phyloP scores from a whole-genome alignment of 1,284 basidiomycete species.

The Gymnopus androsaceus region DNA sequence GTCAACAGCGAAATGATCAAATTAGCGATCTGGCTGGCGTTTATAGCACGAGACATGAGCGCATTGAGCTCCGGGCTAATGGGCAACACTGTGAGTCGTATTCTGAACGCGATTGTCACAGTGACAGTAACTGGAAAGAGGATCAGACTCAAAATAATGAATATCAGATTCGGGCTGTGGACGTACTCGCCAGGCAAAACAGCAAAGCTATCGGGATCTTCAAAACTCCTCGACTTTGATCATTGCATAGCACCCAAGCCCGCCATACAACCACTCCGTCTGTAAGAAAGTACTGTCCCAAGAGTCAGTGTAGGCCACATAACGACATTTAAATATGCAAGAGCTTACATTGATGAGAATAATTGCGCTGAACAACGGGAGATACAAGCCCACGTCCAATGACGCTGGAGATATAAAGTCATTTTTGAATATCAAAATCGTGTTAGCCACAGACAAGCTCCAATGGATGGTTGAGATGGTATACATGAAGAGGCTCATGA shows the following conservation, averaged over 20 bases:
- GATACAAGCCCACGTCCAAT: too few species aligned
- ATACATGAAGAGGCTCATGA: too few species aligned
- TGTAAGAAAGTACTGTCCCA: slow-evolving; percentile 24
- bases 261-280: slow-evolving; percentile 27
- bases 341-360: too few species aligned
- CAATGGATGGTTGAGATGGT: too few species aligned
- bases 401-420: too few species aligned
- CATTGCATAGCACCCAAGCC: slow-evolving; percentile 24
- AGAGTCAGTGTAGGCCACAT: neutral
- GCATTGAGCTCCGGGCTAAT: neutral
- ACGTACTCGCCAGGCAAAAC: slow-evolving; percentile 15
- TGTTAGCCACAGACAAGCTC: too few species aligned
- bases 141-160: neutral
- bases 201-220: slow-evolving; percentile 20
- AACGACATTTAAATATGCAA: too few species aligned
- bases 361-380: too few species aligned
- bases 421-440: too few species aligned
- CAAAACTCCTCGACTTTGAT: slow-evolving; percentile 16
- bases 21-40: slow-evolving; percentile 18
- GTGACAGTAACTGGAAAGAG: slow-evolving; percentile 17
- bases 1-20: slow-evolving; percentile 21
- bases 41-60: slow-evolving; percentile 6
- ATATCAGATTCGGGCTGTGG: neutral
- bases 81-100: slow-evolving; percentile 10
- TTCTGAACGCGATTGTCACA: slow-evolving; percentile 21